Evolutionary conservation across 2,329 filamentous ascomycete genomes (phyloP).

Genomic region (Chaetomiaceae sp.): DNA sequence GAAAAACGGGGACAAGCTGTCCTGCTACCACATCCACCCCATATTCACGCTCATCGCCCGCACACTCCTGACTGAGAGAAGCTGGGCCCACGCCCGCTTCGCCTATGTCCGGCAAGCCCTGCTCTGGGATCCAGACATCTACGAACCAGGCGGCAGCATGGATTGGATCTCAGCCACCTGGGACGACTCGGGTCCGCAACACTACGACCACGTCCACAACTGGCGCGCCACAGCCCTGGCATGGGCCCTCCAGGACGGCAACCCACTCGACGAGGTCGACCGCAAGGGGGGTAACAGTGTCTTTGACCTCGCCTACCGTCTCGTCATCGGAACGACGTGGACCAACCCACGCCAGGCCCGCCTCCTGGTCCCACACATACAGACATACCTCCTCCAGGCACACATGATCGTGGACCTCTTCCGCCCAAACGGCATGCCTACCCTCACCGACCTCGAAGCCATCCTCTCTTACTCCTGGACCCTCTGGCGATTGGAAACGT

Average conservation of each 20-base stretch:
- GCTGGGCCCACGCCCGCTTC: background rate
- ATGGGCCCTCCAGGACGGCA: background rate
- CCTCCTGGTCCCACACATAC: background rate
- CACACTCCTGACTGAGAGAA: background rate
- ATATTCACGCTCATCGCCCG: background rate
- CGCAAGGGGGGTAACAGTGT: background rate
- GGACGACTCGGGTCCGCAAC: background rate
- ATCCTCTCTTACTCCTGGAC: background rate
- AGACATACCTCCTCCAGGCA: background rate
- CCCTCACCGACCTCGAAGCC: background rate
- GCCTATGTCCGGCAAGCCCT: background rate
- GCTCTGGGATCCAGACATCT: background rate
- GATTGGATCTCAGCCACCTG: background rate
- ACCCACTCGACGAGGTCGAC: background rate
- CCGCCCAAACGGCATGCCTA: background rate
- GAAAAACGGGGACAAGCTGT: background rate
- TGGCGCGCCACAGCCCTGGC: background rate
- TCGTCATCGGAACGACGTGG: background rate
- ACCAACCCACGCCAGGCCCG: background rate
- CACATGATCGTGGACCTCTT: background rate
- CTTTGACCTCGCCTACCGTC: background rate
- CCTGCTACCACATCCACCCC: background rate
- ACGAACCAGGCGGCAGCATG: too few species aligned
- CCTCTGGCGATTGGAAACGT: background rate
- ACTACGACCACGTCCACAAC: conserved; percentile 4